Evolutionary conservation across 2,329 filamentous ascomycete genomes (phyloP), one percentile per base, ranked within the genome.

Genomic region (Cryoendolithus antarcticus): DNA sequence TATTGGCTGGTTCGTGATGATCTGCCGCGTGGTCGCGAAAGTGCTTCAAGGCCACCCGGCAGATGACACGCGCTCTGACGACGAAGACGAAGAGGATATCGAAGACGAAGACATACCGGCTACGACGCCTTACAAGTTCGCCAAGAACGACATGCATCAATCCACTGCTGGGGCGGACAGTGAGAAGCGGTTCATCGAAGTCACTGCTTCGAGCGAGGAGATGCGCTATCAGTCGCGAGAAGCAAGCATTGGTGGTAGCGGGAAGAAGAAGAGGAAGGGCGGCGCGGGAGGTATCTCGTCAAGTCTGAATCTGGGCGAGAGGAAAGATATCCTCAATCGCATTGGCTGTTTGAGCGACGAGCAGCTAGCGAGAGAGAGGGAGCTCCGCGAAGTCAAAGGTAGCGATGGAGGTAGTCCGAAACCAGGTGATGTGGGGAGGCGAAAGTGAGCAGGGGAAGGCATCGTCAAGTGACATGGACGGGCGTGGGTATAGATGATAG

Each of bases 1-100:
- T 28, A 66, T 93, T 29, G 71, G 83, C 44, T 96, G 91, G 91
- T 93, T 96, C 56, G 71, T 69, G 45, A 82, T 94, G 77, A 94
- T 96, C 49, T 62, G 88, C 30, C 76, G 78, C 41, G 83, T 98
- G 2, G 86, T 86, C 13, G 71, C 82, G 45, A 79, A 80, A 44
- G 86, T 96, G 4, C 57, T 96, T 29, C 74, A 71, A 37, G 88
- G 89, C 27, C 74, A 71, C 30, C 70, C 75, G 27, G 86, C 89
- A 4, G 86, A 95, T 47, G 91, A 98, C 55, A 74, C 77, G 11
- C 77, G 91, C 41, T 93, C 85, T 46, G 89, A 95, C 50, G 85
- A 86, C 47, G 86, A 93, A 61, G 80, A 66, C 4, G 83, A 79
- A 15, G 78, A 73, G 2, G 75, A 76, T 15, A 69, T 73, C 9